Evolutionary conservation across 2,329 filamentous ascomycete species (phyloP).

Genomic region (Paracoccidioides brasiliensis): DNA sequence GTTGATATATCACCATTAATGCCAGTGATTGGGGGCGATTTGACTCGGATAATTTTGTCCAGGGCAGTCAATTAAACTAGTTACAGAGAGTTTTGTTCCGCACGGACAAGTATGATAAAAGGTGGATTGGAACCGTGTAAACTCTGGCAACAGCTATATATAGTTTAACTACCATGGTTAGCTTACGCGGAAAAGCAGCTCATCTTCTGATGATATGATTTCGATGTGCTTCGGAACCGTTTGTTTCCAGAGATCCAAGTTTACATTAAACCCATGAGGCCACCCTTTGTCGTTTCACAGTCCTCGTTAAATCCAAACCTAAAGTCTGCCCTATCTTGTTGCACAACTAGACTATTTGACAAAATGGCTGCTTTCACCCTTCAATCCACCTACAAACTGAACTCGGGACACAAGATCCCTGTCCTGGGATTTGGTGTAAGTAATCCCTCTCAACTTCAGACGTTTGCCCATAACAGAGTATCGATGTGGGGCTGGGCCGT

Average conservation of each 20-base stretch:
- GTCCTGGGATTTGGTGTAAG: slow-evolving; percentile 37
- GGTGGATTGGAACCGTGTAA: no score
- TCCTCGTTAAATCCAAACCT: not conserved
- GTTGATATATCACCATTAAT: no score
- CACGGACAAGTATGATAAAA: no score
- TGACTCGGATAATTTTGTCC: no score
- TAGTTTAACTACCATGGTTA: no score
- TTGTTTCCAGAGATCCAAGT: not conserved
- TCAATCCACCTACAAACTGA: slow-evolving; percentile 33
- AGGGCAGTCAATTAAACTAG: no score
- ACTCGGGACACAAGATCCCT: slow-evolving; percentile 50
- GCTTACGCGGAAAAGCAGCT: no score
- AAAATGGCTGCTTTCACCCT: slow-evolving; percentile 19
- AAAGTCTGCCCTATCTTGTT: not conserved
- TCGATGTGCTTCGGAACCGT: no score
- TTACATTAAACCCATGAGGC: not conserved
- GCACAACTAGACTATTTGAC: not conserved
- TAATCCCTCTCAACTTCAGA: slow-evolving; percentile 1
- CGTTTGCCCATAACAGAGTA: not conserved
- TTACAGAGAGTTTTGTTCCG: no score
- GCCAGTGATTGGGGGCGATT: no score
- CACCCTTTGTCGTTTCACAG: not conserved
- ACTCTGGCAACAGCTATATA: no score
- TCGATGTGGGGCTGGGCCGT: not conserved
- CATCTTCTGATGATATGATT: no score